Evolutionary conservation across 306 rosid species (phyloP).

Genomic region (Cicer cuneatum): DNA sequence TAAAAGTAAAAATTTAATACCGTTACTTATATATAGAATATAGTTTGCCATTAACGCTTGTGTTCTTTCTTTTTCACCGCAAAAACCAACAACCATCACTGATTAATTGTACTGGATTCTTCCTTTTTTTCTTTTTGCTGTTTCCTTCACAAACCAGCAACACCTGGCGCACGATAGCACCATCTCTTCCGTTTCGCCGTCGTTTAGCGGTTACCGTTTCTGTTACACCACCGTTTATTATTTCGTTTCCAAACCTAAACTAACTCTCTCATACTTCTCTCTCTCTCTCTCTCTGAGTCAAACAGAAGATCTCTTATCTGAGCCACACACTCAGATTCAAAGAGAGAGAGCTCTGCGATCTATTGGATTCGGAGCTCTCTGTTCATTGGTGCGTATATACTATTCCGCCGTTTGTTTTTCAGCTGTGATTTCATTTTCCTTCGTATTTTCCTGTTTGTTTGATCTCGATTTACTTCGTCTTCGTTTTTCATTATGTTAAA

Average conservation of each 20-base stretch:
- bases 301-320: no score
- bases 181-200: not conserved
- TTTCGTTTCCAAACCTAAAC: not conserved
- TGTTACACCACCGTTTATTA: not conserved
- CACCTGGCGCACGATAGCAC: constrained; percentile 7
- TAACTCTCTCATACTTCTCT: not conserved
- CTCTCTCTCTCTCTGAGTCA: not conserved
- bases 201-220: not conserved
- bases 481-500: not conserved
- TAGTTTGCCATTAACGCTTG: not conserved
- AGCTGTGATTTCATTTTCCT: not conserved
- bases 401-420: not conserved
- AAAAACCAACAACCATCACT: not conserved
- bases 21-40: not conserved
- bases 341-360: constrained; percentile 6
- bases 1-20: not conserved
- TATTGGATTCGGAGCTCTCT: constrained; percentile 7
- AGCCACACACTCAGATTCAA: not conserved
- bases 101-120: constrained; percentile 8
- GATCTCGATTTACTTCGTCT: constrained; percentile 18
- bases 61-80: not conserved
- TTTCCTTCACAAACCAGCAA: constrained; percentile 9
- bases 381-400: not conserved
- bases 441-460: not conserved
- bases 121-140: constrained; percentile 1